Base-by-base conservation (phyloP, 345 rosid species). In the Populus deltoides region DNA sequence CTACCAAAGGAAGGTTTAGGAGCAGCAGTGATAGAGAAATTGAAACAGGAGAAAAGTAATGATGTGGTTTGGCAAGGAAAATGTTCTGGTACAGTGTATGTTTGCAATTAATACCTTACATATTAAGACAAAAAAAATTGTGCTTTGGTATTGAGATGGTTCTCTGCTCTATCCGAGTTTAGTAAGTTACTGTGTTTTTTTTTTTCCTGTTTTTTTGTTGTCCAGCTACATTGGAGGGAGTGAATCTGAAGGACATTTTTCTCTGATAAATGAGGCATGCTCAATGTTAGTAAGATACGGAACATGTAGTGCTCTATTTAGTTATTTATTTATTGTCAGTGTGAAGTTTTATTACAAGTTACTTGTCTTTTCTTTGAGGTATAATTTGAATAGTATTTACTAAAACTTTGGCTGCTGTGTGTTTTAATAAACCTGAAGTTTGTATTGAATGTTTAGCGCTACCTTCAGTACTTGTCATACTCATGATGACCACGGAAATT, bases 41-140 rank as follows among this genome's bases (percentile, higher is more conserved):
- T 96, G 99, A 90, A 87, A 73, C 92, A 76, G 80, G 91, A 89
- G 65, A 96, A 96, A 78, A 80, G 74, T 61, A 96, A 88, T 49
- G 97, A 96, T 85, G 92, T 68, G 70, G 78, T 8, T 80, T 96
- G 99, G 99, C 91, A 90, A 86, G 99, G 98, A 73, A 96, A 91
- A 90, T 96, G 99, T 80, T 96, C 99, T 68, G 98, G 98, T 90
- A 90, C 98, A 88, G 97, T 96, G 99, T 93, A 93, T 81, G 99
- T 96, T 74, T 85, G 43, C 84, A 83, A 70, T 73, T 74, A 35
- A 75, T 72, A 70, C 71, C 55, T 66, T 53, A 5, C 3, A 13
- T 45, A 68, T 29, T 68, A 49, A 71, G 45, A 41, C 17, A 57
- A 8, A 70, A n/a, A 65, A 10, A 65, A 41, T 33, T 31, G 13